These are phyloP conservation scores for Rubroshorea leprosula DNA, from an alignment of 345 rosid species.

Conservation along the genomic window DNA sequence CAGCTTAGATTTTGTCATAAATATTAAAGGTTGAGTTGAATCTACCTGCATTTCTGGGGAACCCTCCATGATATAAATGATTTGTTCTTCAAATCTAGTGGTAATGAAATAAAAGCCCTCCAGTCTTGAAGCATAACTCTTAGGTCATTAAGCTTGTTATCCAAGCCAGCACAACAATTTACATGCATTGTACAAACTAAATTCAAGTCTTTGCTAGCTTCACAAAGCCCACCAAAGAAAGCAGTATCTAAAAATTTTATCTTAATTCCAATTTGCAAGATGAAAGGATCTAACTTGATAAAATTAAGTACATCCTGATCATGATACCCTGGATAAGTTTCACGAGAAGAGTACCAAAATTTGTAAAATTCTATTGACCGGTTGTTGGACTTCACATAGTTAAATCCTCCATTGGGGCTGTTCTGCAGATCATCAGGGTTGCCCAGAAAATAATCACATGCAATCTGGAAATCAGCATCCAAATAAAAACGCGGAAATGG, in stretches of 20 bases:
- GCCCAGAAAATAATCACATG: constrained; percentile 56
- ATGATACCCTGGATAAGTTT: constrained; percentile 37
- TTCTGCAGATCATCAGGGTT: constrained; percentile 34
- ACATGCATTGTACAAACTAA: constrained; percentile 78
- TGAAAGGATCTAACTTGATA: constrained; percentile 41
- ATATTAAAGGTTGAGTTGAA: background rate
- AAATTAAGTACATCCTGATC: constrained; percentile 78
- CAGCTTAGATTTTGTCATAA: too few relatives aligned
- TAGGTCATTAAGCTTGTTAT: constrained; percentile 57
- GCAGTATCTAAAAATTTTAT: constrained; percentile 62
- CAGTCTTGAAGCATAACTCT: constrained; percentile 52
- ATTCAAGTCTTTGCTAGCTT: constrained; percentile 46
- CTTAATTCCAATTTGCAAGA: constrained; percentile 29
- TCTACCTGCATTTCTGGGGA: constrained; percentile 52
- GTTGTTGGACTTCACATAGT: constrained; percentile 47
- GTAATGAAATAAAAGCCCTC: constrained; percentile 36
- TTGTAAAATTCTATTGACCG: constrained; percentile 57
- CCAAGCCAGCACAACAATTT: constrained; percentile 67
- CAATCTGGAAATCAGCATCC: constrained; percentile 73
- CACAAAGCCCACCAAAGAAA: constrained; percentile 70
- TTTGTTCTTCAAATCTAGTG: constrained; percentile 12
- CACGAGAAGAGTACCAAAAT: constrained; percentile 60
- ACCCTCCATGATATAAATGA: constrained; percentile 44
- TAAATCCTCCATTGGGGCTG: constrained; percentile 68
- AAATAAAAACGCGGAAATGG: constrained; percentile 59